A percentile compares a stretch with the other conserved stretches of the same genome.
Conservation (phyloP, 257 asterid species). For the Fraxinus americana region DNA sequence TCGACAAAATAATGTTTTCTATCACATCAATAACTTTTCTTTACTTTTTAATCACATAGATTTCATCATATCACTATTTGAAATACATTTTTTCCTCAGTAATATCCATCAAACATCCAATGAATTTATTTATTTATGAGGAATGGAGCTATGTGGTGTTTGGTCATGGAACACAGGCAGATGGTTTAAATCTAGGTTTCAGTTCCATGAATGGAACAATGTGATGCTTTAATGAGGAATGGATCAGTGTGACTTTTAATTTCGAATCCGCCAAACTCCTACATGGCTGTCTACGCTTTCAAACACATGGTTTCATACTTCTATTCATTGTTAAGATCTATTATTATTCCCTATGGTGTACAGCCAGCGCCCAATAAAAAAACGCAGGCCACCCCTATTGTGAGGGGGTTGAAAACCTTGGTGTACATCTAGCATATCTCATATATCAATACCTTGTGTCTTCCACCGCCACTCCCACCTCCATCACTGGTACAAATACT, state of each 20-base stretch:
- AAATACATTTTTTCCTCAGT: no score
- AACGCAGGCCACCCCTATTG: no score
- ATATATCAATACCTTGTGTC: neutral
- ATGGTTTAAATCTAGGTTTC: neutral
- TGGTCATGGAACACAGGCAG: neutral
- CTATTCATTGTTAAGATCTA: neutral
- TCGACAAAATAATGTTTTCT: no score
- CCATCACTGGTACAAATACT: neutral
- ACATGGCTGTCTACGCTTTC: neutral
- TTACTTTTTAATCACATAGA: no score
- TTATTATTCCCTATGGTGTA: neutral
- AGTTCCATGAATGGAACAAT: neutral
- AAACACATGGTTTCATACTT: neutral
- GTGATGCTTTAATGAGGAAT: slow-evolving; percentile 8
- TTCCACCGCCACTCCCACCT: neutral
- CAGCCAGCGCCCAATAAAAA: no score
- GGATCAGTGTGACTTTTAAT: neutral
- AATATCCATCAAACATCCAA: no score
- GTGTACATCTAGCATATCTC: no score
- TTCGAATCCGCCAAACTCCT: neutral
- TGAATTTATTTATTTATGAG: neutral
- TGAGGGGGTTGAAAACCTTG: no score
- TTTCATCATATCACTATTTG: no score
- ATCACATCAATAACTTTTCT: no score
- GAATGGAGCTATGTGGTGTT: neutral